Percentiles rank a stretch among this genome's conserved stretches.
These are phyloP conservation scores for Alternaria sp. DNA, from an alignment of 2,329 filamentous ascomycete species.

Conservation along the genomic window DNA sequence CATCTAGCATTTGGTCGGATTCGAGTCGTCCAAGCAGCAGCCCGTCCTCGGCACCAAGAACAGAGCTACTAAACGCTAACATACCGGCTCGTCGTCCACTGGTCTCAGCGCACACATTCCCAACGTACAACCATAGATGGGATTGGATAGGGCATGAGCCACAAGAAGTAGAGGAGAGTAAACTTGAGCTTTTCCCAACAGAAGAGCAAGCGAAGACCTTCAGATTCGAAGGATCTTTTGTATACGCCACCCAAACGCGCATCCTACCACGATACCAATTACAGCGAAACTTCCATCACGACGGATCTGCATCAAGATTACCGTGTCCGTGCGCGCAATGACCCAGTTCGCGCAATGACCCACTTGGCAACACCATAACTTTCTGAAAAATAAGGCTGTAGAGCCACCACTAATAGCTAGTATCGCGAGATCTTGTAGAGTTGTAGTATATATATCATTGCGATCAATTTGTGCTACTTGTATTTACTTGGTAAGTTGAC, in stretches of 20 bases:
- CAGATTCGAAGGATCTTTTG: constrained; percentile 26
- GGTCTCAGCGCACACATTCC: constrained; percentile 11
- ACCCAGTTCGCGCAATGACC: too few species aligned
- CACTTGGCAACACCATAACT: too few species aligned
- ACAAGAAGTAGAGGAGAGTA: constrained; percentile 3
- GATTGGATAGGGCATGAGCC: background rate
- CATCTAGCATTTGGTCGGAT: constrained; percentile 11
- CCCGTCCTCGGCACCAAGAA: constrained; percentile 5
- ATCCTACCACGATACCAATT: constrained; percentile 37
- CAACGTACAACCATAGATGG: background rate
- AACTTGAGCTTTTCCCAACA: constrained; percentile 24
- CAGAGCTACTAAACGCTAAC: background rate
- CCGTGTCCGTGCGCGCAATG: too few species aligned
- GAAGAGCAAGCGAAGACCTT: constrained; percentile 28
- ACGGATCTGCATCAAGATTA: constrained; percentile 24
- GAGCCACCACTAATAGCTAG: too few species aligned
- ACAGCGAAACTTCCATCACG: constrained; percentile 22
- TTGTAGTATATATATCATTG: too few species aligned
- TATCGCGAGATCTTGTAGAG: too few species aligned
- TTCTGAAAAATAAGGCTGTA: too few species aligned
- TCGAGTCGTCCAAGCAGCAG: constrained; percentile 10
- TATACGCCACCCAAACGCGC: constrained; percentile 31
- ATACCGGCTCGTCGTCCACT: background rate
- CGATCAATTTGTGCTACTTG: too few species aligned
- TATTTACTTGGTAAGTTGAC: too few species aligned